phyloP scores from a whole-genome alignment of 129 eudicot species.

The carrot (Daucus carota) region DNA sequence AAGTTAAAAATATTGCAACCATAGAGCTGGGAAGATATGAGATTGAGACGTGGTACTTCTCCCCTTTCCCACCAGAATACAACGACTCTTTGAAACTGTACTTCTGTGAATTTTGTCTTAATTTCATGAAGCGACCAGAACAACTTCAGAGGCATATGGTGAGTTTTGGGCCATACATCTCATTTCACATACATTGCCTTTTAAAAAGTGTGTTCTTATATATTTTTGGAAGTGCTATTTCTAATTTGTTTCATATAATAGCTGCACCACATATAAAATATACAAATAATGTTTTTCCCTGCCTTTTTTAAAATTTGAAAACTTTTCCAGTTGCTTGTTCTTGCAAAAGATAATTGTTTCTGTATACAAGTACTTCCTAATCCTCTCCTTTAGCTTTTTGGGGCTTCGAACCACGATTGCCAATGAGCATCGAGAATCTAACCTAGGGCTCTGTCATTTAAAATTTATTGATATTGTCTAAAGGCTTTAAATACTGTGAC shows the following conservation, averaged over 20 bases:
- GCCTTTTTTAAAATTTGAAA: neutral
- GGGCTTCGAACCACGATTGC: neutral
- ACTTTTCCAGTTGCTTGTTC: neutral
- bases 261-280: neutral
- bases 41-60: constrained; percentile 99
- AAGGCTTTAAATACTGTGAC: neutral
- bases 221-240: neutral
- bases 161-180: constrained; percentile 19
- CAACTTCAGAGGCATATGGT: constrained; percentile 98
- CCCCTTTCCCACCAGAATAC: constrained; percentile 98
- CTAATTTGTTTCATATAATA: neutral
- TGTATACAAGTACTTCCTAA: neutral
- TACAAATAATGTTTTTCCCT: neutral
- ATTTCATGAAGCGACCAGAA: constrained; percentile 93
- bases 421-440: neutral
- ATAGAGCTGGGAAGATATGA: constrained; percentile 92
- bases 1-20: constrained; percentile 92
- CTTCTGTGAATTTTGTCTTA: constrained; percentile 98
- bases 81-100: constrained; percentile 79
- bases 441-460: neutral
- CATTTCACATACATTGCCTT: neutral
- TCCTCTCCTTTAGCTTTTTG: neutral
- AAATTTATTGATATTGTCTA: neutral
- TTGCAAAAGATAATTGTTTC: neutral
- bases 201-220: neutral